Evolutionary conservation across 2,329 filamentous ascomycete species (phyloP), one percentile per base, ranked within the genome.

Genomic region (Helicocarpus griseus): DNA sequence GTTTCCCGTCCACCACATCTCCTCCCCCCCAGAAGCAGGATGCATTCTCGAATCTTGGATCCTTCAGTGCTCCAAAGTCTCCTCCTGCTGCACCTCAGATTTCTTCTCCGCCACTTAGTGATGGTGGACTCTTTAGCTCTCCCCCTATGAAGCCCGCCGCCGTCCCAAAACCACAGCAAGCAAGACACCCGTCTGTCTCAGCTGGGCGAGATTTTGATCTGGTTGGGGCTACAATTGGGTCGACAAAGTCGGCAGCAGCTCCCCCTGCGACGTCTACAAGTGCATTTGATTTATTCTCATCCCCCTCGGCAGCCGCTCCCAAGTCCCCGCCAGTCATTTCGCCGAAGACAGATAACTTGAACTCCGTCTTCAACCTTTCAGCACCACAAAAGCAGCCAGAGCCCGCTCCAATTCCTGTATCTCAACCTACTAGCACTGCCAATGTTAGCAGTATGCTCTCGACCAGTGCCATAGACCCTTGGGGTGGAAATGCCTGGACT

Each of bases 401-500:
- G 35, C 57, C 58, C 53, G 48, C 68, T 57, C 51, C 68, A 58
- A n/a, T n/a, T n/a, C 55, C 63, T 26, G 56, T 58, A 48, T 59
- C 63, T 13, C 62, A 56, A 44, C 62, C 65, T 4, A 63, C 69
- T 49, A 70, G 72, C 48, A 68, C 69, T n/a, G 65, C 68, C 9
- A 69, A 77, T 39, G 72, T 71, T 21, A 73, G 72, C 22, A 66
- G 54, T 54, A 61, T 66, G 36, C 59, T 65, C 48, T 62, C 66
- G 21, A 60, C 62, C 17, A 63, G 59, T 41, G 56, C 48, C 56
- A 75, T 86, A 53, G 88, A 95, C 63, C 84, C 90, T 0, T 96
- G 89, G 89, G 89, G 89, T 43, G 81, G 79, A 53, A 88, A 91
- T 67, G 90, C 87, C 2, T 98, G 93, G 93, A 79, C 77, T 53